Conservation (phyloP, 768 basidiomycete genomes). For the Tulasnella sp. region DNA sequence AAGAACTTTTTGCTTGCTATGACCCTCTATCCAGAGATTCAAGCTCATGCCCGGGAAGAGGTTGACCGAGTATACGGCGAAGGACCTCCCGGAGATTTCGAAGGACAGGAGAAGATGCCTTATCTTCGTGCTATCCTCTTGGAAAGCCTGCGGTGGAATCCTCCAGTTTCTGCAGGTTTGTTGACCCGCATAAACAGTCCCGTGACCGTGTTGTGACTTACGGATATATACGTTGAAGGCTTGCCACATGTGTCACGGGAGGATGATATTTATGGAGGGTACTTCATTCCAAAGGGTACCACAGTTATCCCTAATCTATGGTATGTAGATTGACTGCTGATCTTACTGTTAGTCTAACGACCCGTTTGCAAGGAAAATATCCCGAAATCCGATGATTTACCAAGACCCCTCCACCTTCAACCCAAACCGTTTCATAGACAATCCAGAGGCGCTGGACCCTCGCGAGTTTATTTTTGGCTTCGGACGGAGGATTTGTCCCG, state of each 20-base stretch:
- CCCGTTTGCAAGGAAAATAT: neutral
- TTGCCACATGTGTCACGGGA: neutral
- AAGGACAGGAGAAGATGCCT: slow-evolving; percentile 1
- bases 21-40: slow-evolving; percentile 17
- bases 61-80: slow-evolving; percentile 7
- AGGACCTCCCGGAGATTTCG: neutral
- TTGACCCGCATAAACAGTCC: too few relatives aligned
- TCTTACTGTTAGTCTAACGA: neutral
- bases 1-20: slow-evolving; percentile 20
- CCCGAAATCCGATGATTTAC: neutral
- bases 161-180: neutral
- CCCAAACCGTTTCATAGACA: neutral
- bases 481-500: neutral
- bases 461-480: neutral
- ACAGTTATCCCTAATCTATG: neutral
- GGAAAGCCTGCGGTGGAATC: slow-evolving; percentile 3
- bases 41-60: neutral
- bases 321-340: neutral
- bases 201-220: too few relatives aligned
- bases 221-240: neutral
- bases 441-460: neutral
- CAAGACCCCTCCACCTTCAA: neutral
- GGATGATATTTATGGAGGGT: slow-evolving; percentile 21
- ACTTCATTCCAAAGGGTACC: slow-evolving; percentile 16
- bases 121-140: slow-evolving; percentile 9